Base-by-base conservation (phyloP, 371 early-diverging fungal genomes). In the Rhizopus stolonifer region DNA sequence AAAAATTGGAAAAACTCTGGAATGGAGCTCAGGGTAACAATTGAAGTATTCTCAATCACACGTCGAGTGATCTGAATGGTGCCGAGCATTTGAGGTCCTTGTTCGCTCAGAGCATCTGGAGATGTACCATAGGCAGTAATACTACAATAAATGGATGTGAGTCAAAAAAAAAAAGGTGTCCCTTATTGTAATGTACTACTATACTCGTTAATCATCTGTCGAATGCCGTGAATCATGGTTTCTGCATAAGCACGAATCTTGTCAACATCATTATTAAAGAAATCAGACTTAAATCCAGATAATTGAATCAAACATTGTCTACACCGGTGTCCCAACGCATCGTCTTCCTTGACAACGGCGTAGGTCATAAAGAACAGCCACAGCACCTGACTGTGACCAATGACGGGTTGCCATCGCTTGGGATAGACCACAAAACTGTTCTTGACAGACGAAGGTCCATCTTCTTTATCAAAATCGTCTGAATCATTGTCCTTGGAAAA, bases 281-380 rank as follows among this genome's bases (percentile, higher is more conserved):
- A 82, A 0, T 84, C 76, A 29, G 82, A 77, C 34, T 78, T 81
- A 38, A 89, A 69, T n/a, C 88, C 87, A 10, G 87, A 84, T 10
- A 91, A 70, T 46, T 88, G 86, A 17, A 83, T 65, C 19, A 91
- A 62, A 43, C 88, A 86, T 64, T 86, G 85, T 43, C 82, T 63
- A 31, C 79, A 77, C 15, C 82, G 77, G 57, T 86, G 83, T 1
- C 72, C 69, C 44, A 80, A 59, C 10, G 58, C 64, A 47, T 79
- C 79, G 24, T 82, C 74, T 2, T 70, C 67, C 49, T 81, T 76
- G 7, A 82, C 67, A 46, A 79, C 36, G 11, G 36, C 31, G 40
- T 70, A 76, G 2, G 69, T 56, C 43, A 67, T 74, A 46, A 84
- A 84, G 55, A 84, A 82, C 49, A 84, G 57, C 54, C 72, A 74